Percentiles rank a stretch among this genome's conserved stretches.
Conservation (phyloP, 768 basidiomycete species). For the Mycena rebaudengoi region DNA sequence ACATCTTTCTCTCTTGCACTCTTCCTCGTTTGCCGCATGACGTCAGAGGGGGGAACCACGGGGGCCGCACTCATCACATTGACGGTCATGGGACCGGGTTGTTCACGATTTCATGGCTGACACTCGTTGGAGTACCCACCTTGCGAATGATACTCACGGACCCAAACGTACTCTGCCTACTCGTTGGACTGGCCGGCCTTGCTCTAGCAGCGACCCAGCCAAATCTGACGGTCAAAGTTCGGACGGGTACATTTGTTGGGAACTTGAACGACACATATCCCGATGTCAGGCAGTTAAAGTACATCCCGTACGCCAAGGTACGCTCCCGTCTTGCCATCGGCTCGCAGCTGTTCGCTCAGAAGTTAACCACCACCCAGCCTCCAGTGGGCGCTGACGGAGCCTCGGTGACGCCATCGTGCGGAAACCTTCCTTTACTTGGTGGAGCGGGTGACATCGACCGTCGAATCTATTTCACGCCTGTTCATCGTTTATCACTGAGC, state of each 20-base stretch:
- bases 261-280: constrained; percentile 11
- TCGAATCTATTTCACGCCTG: no score
- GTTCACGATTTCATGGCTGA: neutral
- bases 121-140: neutral
- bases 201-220: neutral
- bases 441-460: no score
- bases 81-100: neutral
- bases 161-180: neutral
- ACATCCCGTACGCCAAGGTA: constrained; percentile 12
- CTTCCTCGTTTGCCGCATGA: neutral
- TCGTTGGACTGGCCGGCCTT: neutral
- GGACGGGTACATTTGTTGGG: constrained; percentile 9
- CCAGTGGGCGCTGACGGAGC: no score
- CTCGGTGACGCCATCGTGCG: no score
- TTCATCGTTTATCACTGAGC: no score
- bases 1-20: neutral
- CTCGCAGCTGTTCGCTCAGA: neutral
- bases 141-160: neutral
- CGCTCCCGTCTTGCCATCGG: neutral
- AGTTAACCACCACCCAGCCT: neutral
- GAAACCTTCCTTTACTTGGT: no score
- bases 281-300: constrained; percentile 18
- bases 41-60: neutral
- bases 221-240: constrained; percentile 6
- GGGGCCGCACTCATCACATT: neutral